phyloP scores from a whole-genome alignment of 2,329 filamentous ascomycete genomes.

The Claviceps digitariae region DNA sequence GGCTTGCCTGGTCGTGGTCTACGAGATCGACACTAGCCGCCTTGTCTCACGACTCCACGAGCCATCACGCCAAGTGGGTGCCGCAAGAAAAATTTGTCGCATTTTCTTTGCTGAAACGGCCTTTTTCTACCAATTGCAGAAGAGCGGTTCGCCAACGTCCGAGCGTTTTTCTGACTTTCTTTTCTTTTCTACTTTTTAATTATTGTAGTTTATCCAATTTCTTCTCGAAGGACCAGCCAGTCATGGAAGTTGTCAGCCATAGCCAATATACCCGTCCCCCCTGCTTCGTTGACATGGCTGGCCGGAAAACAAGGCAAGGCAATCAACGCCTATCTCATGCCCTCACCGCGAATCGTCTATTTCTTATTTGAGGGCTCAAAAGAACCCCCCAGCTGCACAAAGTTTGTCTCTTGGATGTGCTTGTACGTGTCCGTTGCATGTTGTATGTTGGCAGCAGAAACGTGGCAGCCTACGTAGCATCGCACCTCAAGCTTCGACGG shows the following conservation, averaged over 20 bases:
- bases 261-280: neutral
- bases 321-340: neutral
- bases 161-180: neutral
- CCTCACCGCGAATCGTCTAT: neutral
- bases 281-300: neutral
- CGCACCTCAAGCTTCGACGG: conserved; percentile 1
- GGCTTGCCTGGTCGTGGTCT: neutral
- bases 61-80: neutral
- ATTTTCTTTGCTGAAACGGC: neutral
- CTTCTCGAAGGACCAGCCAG: neutral
- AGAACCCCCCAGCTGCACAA: neutral
- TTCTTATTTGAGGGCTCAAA: conserved; percentile 1
- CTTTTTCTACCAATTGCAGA: neutral
- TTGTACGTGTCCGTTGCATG: neutral
- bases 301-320: conserved; percentile 3
- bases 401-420: neutral
- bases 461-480: conserved; percentile 5
- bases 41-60: too few species aligned
- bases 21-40: neutral
- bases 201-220: neutral
- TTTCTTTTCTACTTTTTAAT: too few species aligned
- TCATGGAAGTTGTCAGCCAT: neutral
- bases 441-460: neutral
- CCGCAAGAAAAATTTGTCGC: neutral
- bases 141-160: neutral